Evolutionary conservation across 1,284 basidiomycete genomes (phyloP).

Genomic region (Cutaneotrichosporon cutaneum): DNA sequence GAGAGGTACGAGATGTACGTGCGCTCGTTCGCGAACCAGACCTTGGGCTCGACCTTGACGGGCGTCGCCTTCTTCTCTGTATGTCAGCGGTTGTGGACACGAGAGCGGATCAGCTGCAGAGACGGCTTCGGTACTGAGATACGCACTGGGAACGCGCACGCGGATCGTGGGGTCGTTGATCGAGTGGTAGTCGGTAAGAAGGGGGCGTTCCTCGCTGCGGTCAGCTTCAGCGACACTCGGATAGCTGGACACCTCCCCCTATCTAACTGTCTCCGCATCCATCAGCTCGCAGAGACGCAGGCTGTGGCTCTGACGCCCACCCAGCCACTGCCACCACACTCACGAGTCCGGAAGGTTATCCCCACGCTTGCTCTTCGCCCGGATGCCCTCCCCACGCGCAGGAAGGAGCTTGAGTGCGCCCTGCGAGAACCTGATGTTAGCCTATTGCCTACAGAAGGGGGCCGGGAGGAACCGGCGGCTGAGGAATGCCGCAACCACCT

Average conservation of each 20-base stretch:
- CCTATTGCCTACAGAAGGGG: too few relatives aligned
- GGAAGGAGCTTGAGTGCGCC: conserved; percentile 47
- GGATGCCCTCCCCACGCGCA: conserved; percentile 33
- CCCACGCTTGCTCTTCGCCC: conserved; percentile 48
- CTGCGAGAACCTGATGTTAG: conserved; percentile 44
- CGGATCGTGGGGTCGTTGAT: conserved; percentile 46
- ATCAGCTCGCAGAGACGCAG: too few relatives aligned
- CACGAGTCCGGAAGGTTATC: conserved; percentile 50
- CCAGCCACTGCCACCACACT: conserved; percentile 15
- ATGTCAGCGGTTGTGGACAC: too few relatives aligned
- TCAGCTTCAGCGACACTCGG: conserved; percentile 2
- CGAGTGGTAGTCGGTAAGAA: conserved; percentile 48
- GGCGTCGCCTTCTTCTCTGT: conserved; percentile 79
- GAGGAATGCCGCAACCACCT: too few relatives aligned
- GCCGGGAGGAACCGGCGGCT: too few relatives aligned
- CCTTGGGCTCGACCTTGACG: conserved; percentile 92
- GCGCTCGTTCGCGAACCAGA: conserved; percentile 98
- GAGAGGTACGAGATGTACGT: conserved; percentile 93
- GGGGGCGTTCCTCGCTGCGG: conserved; percentile 31
- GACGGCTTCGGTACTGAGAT: too few relatives aligned
- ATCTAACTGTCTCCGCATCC: too few relatives aligned
- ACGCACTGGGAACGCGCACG: conserved; percentile 46
- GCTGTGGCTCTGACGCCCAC: neutral
- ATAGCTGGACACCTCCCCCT: too few relatives aligned
- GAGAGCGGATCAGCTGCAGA: too few relatives aligned